These are phyloP conservation scores for Leccinum subtestaceum DNA, from an alignment of 768 basidiomycete genomes.

Conservation along the genomic window DNA sequence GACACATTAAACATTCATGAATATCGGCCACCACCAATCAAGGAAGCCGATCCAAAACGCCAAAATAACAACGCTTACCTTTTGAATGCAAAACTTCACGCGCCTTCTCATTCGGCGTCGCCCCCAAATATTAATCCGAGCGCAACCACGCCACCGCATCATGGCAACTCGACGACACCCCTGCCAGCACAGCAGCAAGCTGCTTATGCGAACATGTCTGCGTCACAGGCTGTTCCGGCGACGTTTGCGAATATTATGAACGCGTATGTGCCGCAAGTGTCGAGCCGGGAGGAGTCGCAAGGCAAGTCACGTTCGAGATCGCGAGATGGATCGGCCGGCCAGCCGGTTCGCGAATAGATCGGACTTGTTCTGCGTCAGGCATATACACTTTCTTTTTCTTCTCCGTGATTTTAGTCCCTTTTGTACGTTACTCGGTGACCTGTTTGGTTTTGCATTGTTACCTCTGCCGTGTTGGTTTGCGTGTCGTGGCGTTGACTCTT, in stretches of 20 bases:
- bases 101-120: constrained; percentile 20
- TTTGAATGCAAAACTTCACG: constrained; percentile 12
- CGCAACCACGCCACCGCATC: constrained; percentile 19
- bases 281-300: constrained; percentile 23
- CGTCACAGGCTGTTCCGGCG: constrained; percentile 40
- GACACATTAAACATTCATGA: constrained; percentile 34
- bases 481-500: not conserved
- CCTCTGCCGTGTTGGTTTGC: not conserved
- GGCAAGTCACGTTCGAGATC: constrained; percentile 28
- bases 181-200: constrained; percentile 17
- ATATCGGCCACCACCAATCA: constrained; percentile 28
- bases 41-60: constrained; percentile 21
- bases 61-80: constrained; percentile 13
- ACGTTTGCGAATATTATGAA: constrained; percentile 72
- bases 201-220: constrained; percentile 16
- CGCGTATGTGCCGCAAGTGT: constrained; percentile 48
- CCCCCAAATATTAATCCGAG: constrained; percentile 23
- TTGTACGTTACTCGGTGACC: constrained; percentile 8
- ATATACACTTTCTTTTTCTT: not conserved
- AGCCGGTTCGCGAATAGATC: constrained; percentile 15
- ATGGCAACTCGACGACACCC: constrained; percentile 8
- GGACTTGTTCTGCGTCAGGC: not conserved
- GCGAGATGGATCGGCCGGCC: constrained; percentile 24
- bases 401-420: not conserved
- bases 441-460: constrained; percentile 2